Percentiles rank a stretch among this genome's conserved stretches.
Conservation (phyloP, 2,329 filamentous ascomycete genomes). For the Epichloe sp. region DNA sequence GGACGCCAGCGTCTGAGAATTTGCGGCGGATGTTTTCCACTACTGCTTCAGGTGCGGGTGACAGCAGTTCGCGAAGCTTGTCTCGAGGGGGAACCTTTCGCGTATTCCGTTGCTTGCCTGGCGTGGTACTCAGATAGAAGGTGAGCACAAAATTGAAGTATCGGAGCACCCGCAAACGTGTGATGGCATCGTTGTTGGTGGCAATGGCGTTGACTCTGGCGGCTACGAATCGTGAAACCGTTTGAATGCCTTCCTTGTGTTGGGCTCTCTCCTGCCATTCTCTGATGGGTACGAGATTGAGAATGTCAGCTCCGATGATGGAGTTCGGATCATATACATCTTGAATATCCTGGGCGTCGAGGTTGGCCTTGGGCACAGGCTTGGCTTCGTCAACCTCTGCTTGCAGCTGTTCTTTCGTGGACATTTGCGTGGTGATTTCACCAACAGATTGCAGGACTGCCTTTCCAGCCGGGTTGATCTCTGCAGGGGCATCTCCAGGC, state of each 20-base stretch:
- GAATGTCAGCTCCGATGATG: conserved; percentile 54
- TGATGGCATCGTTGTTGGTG: conserved; percentile 37
- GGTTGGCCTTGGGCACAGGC: conserved; percentile 59
- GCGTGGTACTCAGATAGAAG: conserved; percentile 35
- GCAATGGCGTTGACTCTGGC: conserved; percentile 42
- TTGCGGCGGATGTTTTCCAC: conserved; percentile 55
- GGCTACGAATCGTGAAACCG: conserved; percentile 52
- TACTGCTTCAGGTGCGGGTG: conserved; percentile 46
- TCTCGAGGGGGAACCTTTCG: conserved; percentile 47
- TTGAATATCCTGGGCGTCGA: conserved; percentile 50
- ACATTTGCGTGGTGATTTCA: conserved; percentile 49
- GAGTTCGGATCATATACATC: conserved; percentile 59
- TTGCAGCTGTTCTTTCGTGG: conserved; percentile 52
- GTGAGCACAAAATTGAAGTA: conserved; percentile 46
- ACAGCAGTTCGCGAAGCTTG: conserved; percentile 43
- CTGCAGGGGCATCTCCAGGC: conserved; percentile 25
- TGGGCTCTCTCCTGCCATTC: conserved; percentile 62
- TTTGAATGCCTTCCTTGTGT: conserved; percentile 40
- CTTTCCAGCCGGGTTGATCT: conserved; percentile 40
- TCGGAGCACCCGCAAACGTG: conserved; percentile 44
- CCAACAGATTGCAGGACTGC: conserved; percentile 53
- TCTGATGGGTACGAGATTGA: conserved; percentile 54
- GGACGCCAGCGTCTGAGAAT: conserved; percentile 50
- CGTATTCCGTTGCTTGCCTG: conserved; percentile 32
- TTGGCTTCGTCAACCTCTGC: conserved; percentile 53